These are phyloP conservation scores for Colletotrichum sp. DNA, from an alignment of 2,329 filamentous ascomycete genomes.

Conservation along the genomic window DNA sequence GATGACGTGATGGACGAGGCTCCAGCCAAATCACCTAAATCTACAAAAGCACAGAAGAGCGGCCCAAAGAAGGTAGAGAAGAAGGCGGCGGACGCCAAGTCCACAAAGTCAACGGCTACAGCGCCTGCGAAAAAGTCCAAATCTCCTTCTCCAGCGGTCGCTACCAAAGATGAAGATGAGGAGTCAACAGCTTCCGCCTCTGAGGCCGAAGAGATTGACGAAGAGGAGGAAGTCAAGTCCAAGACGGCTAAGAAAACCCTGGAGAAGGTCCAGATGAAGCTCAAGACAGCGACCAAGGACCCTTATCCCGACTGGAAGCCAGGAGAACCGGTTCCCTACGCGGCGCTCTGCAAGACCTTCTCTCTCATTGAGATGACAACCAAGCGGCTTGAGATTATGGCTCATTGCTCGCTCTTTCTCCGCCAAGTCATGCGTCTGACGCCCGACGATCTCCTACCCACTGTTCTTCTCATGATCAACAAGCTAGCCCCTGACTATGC, in stretches of 20 bases:
- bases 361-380: constrained; percentile 94
- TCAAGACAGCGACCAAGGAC: constrained; percentile 73
- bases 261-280: constrained; percentile 78
- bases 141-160: constrained; percentile 26
- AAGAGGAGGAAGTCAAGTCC: constrained; percentile 68
- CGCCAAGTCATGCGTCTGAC: constrained; percentile 93
- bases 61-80: constrained; percentile 15
- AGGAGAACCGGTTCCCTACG: constrained; percentile 89
- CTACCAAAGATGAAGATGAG: constrained; percentile 31
- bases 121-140: not conserved
- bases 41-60: not conserved
- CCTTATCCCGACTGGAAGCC: constrained; percentile 96
- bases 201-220: constrained; percentile 58
- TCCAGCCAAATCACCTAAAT: constrained; percentile 26
- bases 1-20: constrained; percentile 47
- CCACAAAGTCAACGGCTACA: constrained; percentile 27
- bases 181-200: constrained; percentile 38
- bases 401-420: constrained; percentile 88
- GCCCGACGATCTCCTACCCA: constrained; percentile 85
- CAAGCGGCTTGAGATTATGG: constrained; percentile 86
- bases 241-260: constrained; percentile 76
- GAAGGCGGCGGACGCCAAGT: constrained; percentile 6
- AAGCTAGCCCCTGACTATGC: constrained; percentile 97
- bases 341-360: constrained; percentile 92
- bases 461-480: constrained; percentile 95